Conservation (phyloP, 208 protist species). For the Trypanosoma avium region DNA sequence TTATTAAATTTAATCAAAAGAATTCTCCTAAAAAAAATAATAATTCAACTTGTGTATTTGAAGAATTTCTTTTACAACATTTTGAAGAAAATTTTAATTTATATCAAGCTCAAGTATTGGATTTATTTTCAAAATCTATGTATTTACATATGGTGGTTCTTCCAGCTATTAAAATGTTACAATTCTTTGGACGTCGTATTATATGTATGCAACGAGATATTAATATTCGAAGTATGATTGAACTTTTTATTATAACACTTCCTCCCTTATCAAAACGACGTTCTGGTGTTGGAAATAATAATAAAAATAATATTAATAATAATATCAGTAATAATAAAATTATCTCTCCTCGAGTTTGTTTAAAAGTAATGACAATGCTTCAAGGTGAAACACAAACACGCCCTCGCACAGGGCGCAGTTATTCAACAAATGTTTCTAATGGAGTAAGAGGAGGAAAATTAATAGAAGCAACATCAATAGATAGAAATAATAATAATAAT, state of each 20-base stretch:
- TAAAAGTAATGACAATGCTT: background rate
- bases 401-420: slow-evolving; percentile 12
- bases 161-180: slow-evolving; percentile 40
- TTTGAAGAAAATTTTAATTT: slow-evolving; percentile 30
- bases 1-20: no score
- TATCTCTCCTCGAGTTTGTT: no score
- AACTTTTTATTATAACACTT: slow-evolving; percentile 44
- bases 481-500: no score
- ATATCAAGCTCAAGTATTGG: slow-evolving; percentile 34
- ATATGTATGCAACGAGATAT: slow-evolving; percentile 71
- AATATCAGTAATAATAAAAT: no score
- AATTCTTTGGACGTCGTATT: slow-evolving; percentile 43
- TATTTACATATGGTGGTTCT: slow-evolving; percentile 53
- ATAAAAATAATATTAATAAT: no score
- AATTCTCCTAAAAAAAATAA: background rate
- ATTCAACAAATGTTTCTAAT: background rate
- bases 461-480: no score
- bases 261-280: no score
- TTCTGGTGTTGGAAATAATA: no score
- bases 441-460: background rate
- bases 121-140: slow-evolving; percentile 51
- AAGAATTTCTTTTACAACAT: slow-evolving; percentile 31
- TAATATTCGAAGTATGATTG: slow-evolving; percentile 57
- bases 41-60: background rate
- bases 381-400: background rate